A percentile compares a stretch with the other conserved stretches of the same genome.
Conservation (phyloP, 2,329 filamentous ascomycete species). For the Alternaria viburni region DNA sequence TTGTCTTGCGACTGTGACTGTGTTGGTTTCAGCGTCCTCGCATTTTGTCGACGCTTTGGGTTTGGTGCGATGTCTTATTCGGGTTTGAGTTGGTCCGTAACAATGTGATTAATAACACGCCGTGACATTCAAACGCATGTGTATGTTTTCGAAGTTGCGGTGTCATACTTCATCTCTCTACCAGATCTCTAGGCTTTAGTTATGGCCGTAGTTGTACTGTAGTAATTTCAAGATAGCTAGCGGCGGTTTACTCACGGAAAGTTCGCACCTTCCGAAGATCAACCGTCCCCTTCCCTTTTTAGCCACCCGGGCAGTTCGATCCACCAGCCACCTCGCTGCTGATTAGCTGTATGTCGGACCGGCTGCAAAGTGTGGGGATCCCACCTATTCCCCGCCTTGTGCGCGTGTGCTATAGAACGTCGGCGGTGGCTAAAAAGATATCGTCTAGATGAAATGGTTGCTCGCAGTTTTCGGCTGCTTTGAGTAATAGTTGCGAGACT, state of each 20-base stretch:
- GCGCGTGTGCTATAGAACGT: not conserved
- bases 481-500: not conserved
- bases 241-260: not conserved
- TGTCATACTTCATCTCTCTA: not conserved
- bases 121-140: not conserved
- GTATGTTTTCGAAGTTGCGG: not conserved
- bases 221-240: not conserved
- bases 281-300: not conserved
- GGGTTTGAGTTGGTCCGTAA: not conserved
- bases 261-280: not conserved
- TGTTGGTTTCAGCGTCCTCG: conserved; percentile 11
- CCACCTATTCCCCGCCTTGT: not conserved
- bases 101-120: not conserved
- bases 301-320: not conserved
- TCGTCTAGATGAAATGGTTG: not conserved
- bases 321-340: not conserved
- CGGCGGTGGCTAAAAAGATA: not conserved
- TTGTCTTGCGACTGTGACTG: conserved; percentile 3
- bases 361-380: not conserved
- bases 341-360: not conserved
- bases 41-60: conserved; percentile 6
- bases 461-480: conserved; percentile 21
- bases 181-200: not conserved
- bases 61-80: not conserved
- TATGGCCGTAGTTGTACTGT: not conserved